These are phyloP conservation scores for Colletotrichum cordylinicola DNA, from an alignment of 2,329 filamentous ascomycete genomes.

Conservation along the genomic window DNA sequence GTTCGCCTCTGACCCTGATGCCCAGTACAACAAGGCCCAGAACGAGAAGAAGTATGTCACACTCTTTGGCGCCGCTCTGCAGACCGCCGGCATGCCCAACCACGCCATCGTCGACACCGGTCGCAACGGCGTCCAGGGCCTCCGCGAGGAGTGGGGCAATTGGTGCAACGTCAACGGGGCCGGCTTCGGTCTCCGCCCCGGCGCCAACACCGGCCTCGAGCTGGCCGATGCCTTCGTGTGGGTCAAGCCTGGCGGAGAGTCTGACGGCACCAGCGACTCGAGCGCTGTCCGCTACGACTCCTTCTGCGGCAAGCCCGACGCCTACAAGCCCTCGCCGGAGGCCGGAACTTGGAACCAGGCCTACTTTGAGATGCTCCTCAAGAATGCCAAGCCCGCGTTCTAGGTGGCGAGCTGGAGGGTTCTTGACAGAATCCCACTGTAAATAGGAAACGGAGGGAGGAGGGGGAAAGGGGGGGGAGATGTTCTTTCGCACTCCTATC, in stretches of 20 bases:
- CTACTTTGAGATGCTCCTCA: conserved; percentile 29
- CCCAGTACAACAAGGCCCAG: conserved; percentile 46
- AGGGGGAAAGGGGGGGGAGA: not conserved
- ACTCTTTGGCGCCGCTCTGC: conserved; percentile 42
- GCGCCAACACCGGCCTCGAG: conserved; percentile 58
- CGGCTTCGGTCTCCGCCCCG: conserved; percentile 65
- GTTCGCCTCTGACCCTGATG: conserved; percentile 46
- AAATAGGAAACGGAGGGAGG: not conserved
- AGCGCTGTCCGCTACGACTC: conserved; percentile 39
- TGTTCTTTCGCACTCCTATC: not conserved
- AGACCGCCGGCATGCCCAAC: conserved; percentile 44
- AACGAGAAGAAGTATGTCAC: conserved; percentile 49
- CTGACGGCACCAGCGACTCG: conserved; percentile 42
- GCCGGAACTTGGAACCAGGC: conserved; percentile 51
- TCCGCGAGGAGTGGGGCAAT: conserved; percentile 52
- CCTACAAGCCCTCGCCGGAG: conserved; percentile 56
- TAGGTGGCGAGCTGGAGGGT: not conserved
- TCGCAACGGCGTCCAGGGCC: conserved; percentile 45
- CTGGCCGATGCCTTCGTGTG: conserved; percentile 70
- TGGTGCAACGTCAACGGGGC: conserved; percentile 68
- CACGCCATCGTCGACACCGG: conserved; percentile 48
- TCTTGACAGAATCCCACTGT: no score
- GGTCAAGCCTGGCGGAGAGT: conserved; percentile 69
- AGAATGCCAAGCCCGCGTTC: conserved; percentile 24
- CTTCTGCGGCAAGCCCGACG: conserved; percentile 43